Evolutionary conservation across 148 eudicot species (phyloP).

Genomic region (Silene latifolia): DNA sequence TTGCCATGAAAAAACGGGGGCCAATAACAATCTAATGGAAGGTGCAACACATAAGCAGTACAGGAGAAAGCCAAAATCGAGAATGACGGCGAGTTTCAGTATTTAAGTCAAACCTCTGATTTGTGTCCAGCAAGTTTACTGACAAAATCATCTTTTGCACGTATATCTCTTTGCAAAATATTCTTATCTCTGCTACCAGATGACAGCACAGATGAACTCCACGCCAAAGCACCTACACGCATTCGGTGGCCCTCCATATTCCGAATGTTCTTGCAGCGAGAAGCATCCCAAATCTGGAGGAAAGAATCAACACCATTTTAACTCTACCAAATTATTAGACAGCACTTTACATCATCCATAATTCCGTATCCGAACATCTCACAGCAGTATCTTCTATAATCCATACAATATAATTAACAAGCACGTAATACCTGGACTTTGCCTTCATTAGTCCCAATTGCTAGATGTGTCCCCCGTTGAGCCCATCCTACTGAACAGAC

Average conservation of each 20-base stretch:
- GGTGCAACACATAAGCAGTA: not conserved
- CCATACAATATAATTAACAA: not conserved
- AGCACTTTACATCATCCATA: not conserved
- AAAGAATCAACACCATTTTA: conserved; percentile 6
- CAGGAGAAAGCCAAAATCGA: not conserved
- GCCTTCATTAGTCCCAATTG: conserved; percentile 74
- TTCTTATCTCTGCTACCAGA: conserved; percentile 87
- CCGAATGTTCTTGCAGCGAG: conserved; percentile 70
- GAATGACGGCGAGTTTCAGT: not conserved
- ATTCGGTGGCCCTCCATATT: conserved; percentile 85
- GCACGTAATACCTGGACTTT: conserved; percentile 56
- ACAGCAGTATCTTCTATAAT: not conserved
- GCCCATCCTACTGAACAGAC: conserved; percentile 97
- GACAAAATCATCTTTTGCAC: conserved; percentile 69
- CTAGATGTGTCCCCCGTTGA: conserved; percentile 77
- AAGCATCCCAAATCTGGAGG: conserved; percentile 83
- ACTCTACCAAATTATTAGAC: not conserved
- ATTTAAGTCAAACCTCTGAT: conserved; percentile 61
- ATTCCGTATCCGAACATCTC: not conserved
- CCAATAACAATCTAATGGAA: not conserved
- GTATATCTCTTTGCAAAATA: conserved; percentile 79
- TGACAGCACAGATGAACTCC: conserved; percentile 78
- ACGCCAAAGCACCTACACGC: conserved; percentile 82
- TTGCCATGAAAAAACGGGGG: not conserved
- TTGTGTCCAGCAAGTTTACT: conserved; percentile 80